Evolutionary conservation across 441 rosid species (phyloP).

Genomic region (Mallotus repandus): DNA sequence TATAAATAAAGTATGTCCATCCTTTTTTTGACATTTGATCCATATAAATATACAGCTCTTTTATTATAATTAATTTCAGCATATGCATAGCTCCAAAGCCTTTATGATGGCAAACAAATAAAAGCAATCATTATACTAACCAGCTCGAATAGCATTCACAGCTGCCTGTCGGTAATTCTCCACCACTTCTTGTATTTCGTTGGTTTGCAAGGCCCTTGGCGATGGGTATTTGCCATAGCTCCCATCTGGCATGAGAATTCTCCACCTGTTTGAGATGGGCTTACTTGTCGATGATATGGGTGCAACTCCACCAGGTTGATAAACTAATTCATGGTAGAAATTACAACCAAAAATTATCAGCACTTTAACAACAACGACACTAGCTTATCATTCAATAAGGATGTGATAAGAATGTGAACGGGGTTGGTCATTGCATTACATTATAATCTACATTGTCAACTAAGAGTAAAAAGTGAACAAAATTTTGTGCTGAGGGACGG

Average conservation of each 20-base stretch:
- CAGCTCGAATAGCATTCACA: constrained; percentile 72
- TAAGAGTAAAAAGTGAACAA: too few relatives aligned
- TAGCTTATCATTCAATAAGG: background rate
- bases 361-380: background rate
- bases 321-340: constrained; percentile 39
- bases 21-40: background rate
- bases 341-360: constrained; percentile 9
- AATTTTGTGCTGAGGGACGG: background rate
- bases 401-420: too few relatives aligned
- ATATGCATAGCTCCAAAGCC: background rate
- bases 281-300: constrained; percentile 72
- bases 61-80: background rate
- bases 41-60: background rate
- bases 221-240: constrained; percentile 44
- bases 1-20: background rate
- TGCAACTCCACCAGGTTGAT: constrained; percentile 68
- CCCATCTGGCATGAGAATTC: constrained; percentile 67
- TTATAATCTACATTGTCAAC: too few relatives aligned
- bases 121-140: constrained; percentile 24
- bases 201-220: constrained; percentile 47
- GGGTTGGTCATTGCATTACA: too few relatives aligned
- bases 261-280: constrained; percentile 63
- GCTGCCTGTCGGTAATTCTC: constrained; percentile 56
- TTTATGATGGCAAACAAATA: background rate
- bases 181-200: constrained; percentile 53